Percentiles rank a stretch among this genome's conserved stretches.
phyloP scores from a whole-genome alignment of 129 eudicot genomes.

The Artemisia tridentata region DNA sequence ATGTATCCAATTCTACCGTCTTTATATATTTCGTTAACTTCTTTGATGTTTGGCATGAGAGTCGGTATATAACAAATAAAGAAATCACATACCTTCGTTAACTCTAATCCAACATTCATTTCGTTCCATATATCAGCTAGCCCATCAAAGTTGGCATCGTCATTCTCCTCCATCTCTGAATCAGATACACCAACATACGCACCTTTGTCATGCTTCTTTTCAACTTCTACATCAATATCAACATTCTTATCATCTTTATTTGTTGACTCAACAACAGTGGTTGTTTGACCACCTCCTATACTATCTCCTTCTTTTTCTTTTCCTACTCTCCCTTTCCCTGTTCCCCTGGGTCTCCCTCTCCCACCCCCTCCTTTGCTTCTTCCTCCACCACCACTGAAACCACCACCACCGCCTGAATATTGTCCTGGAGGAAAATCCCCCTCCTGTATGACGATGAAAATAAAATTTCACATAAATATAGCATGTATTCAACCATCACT shows the following conservation, averaged over 20 bases:
- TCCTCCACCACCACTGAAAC: too few relatives aligned
- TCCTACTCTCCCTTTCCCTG: neutral
- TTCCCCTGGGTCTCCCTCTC: too few relatives aligned
- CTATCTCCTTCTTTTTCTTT: neutral
- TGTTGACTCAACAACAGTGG: neutral
- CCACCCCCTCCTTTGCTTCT: too few relatives aligned
- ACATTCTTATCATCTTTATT: neutral
- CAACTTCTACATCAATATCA: conserved; percentile 35
- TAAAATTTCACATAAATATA: neutral
- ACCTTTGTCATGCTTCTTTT: conserved; percentile 36
- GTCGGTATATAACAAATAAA: conserved; percentile 8
- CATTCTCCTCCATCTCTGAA: conserved; percentile 37
- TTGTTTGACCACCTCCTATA: neutral
- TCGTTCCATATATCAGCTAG: conserved; percentile 82
- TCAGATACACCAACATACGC: conserved; percentile 41
- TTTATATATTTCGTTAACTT: neutral
- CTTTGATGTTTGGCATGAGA: conserved; percentile 15
- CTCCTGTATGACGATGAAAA: neutral
- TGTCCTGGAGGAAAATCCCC: neutral
- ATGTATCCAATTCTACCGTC: conserved; percentile 3
- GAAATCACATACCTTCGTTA: conserved; percentile 60
- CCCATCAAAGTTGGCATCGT: conserved; percentile 44
- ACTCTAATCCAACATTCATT: conserved; percentile 69
- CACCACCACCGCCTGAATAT: neutral
- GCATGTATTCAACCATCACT: neutral